Percentiles rank a stretch among this genome's conserved stretches.
These are phyloP conservation scores for Clavispora carvajalis DNA, from an alignment of 805 yeast species.

Conservation along the genomic window DNA sequence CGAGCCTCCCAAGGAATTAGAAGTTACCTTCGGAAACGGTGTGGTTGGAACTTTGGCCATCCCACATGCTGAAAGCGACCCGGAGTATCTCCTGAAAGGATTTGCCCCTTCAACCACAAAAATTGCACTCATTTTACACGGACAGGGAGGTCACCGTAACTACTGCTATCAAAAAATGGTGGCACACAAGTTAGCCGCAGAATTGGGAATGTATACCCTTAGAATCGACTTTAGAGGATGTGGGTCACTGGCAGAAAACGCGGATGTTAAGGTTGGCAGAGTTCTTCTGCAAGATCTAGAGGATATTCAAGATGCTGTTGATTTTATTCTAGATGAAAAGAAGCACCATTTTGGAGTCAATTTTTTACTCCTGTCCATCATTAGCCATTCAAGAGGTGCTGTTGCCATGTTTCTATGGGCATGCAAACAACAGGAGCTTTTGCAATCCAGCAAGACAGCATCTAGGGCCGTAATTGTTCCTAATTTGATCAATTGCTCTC, in stretches of 20 bases:
- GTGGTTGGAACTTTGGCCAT: conserved; percentile 34
- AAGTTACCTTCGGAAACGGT: conserved; percentile 31
- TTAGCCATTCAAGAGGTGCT: conserved; percentile 79
- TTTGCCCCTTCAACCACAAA: conserved; percentile 40
- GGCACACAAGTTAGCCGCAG: conserved; percentile 54
- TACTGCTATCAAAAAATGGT: conserved; percentile 65
- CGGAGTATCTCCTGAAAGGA: conserved; percentile 19
- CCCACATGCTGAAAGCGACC: conserved; percentile 27
- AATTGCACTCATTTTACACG: conserved; percentile 68
- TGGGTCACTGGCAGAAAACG: conserved; percentile 63
- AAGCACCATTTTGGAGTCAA: conserved; percentile 35
- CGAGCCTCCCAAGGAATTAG: conserved; percentile 27
- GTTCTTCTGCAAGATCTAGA: conserved; percentile 57
- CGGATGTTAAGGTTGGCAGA: conserved; percentile 43
- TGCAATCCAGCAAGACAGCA: conserved; percentile 21
- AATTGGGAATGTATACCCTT: conserved; percentile 58
- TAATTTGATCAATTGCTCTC: conserved; percentile 64
- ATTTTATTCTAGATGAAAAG: conserved; percentile 22
- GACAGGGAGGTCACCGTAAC: conserved; percentile 79
- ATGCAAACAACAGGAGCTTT: conserved; percentile 34
- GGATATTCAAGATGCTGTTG: conserved; percentile 49
- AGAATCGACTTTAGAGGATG: conserved; percentile 84
- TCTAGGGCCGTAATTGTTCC: conserved; percentile 46
- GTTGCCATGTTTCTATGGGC: conserved; percentile 75
- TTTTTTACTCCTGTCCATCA: conserved; percentile 50